Evolutionary conservation across 768 basidiomycete species (phyloP).

Genomic region (Boletus rubescentipes): DNA sequence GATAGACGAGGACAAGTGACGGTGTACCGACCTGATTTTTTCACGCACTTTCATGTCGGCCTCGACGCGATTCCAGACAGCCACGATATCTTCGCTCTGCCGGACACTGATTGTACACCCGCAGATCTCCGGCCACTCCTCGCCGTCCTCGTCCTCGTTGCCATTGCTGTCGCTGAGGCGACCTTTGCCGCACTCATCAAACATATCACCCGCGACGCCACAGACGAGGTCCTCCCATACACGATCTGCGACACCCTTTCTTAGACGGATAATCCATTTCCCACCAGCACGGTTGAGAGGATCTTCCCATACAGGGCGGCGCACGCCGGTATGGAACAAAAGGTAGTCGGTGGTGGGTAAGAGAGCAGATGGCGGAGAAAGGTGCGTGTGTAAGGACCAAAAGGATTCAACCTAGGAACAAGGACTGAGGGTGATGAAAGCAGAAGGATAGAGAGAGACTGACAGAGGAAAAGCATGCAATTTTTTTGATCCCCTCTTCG

Average conservation of each 20-base stretch:
- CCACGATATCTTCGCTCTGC: constrained; percentile 91
- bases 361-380: constrained; percentile 80
- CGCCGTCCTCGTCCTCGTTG: constrained; percentile 36
- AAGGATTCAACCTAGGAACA: constrained; percentile 83
- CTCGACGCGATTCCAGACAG: constrained; percentile 88
- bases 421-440: constrained; percentile 7
- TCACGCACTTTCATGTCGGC: constrained; percentile 74
- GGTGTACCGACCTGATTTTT: constrained; percentile 67
- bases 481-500: constrained; percentile 93
- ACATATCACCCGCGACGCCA: constrained; percentile 88
- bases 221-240: constrained; percentile 90
- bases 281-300: constrained; percentile 84
- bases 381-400: constrained; percentile 92
- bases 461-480: constrained; percentile 87
- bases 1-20: constrained; percentile 32
- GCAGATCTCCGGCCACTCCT: constrained; percentile 80
- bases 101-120: constrained; percentile 94
- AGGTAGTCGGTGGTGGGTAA: constrained; percentile 92
- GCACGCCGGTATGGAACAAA: constrained; percentile 82
- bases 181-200: constrained; percentile 57
- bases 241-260: constrained; percentile 87
- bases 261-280: constrained; percentile 93
- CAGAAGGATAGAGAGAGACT: constrained; percentile 24
- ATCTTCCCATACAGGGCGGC: constrained; percentile 95
- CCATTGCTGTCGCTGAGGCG: constrained; percentile 35